These are phyloP conservation scores for Didymella pomorum DNA, from an alignment of 2,329 filamentous ascomycete genomes.

Conservation along the genomic window DNA sequence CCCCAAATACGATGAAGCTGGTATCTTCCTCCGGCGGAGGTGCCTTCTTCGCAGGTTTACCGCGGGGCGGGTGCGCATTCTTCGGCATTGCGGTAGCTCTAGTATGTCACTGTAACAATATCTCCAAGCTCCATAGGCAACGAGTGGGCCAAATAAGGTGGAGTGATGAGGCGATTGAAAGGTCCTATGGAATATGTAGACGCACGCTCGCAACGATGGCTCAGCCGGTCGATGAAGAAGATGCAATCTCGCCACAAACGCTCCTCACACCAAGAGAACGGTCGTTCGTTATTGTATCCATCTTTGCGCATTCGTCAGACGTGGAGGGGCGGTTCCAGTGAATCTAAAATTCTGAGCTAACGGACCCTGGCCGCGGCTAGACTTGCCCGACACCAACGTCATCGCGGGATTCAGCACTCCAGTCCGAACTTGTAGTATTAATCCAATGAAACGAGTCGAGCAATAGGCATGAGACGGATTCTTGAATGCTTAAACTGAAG, in stretches of 20 bases:
- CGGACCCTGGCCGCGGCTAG: constrained; percentile 16
- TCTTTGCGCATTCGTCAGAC: constrained; percentile 13
- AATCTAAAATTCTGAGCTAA: constrained; percentile 20
- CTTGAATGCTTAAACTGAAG: background rate
- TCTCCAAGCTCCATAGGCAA: constrained; percentile 18
- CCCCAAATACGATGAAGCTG: constrained; percentile 59
- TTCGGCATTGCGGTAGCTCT: constrained; percentile 53
- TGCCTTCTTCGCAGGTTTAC: constrained; percentile 52
- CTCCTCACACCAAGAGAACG: background rate
- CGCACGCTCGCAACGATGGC: constrained; percentile 25
- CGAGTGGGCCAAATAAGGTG: constrained; percentile 2
- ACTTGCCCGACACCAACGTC: constrained; percentile 15
- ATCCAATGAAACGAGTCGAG: background rate
- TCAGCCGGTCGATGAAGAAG: constrained; percentile 23
- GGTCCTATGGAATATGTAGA: constrained; percentile 24
- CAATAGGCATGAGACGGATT: background rate
- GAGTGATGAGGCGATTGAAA: background rate
- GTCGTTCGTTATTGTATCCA: constrained; percentile 14
- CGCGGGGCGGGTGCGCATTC: constrained; percentile 58
- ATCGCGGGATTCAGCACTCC: background rate
- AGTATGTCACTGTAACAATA: constrained; percentile 6
- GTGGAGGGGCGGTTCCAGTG: constrained; percentile 12
- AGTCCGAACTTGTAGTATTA: background rate
- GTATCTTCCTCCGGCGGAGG: constrained; percentile 57
- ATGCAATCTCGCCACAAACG: background rate